A percentile compares a stretch with the other conserved stretches of the same genome.
Conservation (phyloP, 495 filamentous ascomycete genomes). For the Podospora anserina region DNA sequence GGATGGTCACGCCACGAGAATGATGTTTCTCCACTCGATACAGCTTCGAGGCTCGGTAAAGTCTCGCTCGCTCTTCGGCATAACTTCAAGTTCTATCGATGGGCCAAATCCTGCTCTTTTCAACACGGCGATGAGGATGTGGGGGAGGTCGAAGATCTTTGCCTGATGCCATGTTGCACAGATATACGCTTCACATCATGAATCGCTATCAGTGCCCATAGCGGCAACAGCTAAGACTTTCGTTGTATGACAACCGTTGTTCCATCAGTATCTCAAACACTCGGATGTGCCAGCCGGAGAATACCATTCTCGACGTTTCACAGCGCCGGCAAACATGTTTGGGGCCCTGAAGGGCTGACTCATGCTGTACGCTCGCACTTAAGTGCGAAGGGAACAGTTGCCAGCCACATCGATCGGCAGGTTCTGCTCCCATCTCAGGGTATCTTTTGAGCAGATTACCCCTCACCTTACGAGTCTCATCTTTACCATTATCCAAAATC, state of each 20-base stretch:
- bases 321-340: background rate
- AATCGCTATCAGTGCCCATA: background rate
- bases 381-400: background rate
- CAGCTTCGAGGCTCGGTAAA: background rate
- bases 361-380: background rate
- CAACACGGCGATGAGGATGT: background rate
- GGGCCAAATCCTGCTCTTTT: background rate
- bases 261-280: background rate
- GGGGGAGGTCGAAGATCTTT: background rate
- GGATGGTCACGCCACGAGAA: background rate
- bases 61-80: background rate
- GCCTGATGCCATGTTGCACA: background rate
- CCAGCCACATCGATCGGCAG: background rate
- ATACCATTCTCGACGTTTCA: background rate
- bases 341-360: background rate
- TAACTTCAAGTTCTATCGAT: background rate
- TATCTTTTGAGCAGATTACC: background rate
- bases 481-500: background rate
- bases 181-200: background rate
- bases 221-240: background rate
- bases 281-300: background rate
- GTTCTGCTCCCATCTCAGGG: background rate
- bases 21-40: background rate
- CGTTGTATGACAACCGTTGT: background rate
- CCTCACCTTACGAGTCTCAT: background rate